These are phyloP conservation scores for Kwoniella dejecticola DNA, from an alignment of 768 basidiomycete species.

Conservation along the genomic window DNA sequence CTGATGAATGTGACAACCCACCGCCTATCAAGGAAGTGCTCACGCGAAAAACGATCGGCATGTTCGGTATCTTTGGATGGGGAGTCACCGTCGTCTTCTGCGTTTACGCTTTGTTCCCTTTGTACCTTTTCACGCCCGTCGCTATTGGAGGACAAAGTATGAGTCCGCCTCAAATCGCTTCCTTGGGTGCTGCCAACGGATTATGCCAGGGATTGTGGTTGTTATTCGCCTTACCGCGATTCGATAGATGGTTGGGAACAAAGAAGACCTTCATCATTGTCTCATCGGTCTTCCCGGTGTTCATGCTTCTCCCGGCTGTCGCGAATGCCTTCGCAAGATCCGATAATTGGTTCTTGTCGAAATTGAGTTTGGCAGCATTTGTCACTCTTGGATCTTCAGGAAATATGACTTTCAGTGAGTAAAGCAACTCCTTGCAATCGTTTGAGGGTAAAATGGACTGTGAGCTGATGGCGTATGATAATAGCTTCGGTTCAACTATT, in stretches of 20 bases:
- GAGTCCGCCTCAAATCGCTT: conserved; percentile 28
- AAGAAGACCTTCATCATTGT: conserved; percentile 19
- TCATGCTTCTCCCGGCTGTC: conserved; percentile 21
- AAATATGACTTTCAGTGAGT: conserved; percentile 31
- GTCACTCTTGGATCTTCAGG: conserved; percentile 21
- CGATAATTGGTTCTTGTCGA: not conserved
- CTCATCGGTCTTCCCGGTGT: conserved; percentile 21
- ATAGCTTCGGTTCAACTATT: conserved; percentile 33
- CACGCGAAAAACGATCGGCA: conserved; percentile 14
- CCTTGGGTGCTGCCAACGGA: conserved; percentile 15
- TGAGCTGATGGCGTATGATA: not conserved
- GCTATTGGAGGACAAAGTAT: conserved; percentile 22
- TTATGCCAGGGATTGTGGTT: conserved; percentile 32
- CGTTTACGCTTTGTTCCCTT: conserved; percentile 19
- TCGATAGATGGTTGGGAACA: conserved; percentile 28
- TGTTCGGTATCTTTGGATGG: conserved; percentile 26
- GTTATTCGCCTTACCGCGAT: conserved; percentile 25
- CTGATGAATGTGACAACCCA: conserved; percentile 28
- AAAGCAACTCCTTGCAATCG: too few relatives aligned
- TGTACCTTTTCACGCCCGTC: conserved; percentile 33
- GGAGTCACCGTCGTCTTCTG: conserved; percentile 27
- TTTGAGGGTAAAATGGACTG: too few relatives aligned
- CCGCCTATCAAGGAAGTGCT: conserved; percentile 18
- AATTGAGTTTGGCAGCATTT: conserved; percentile 15
- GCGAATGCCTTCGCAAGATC: conserved; percentile 25